Base-by-base conservation (phyloP, 2,329 filamentous ascomycete genomes). In the Paramyrothecium sp. region DNA sequence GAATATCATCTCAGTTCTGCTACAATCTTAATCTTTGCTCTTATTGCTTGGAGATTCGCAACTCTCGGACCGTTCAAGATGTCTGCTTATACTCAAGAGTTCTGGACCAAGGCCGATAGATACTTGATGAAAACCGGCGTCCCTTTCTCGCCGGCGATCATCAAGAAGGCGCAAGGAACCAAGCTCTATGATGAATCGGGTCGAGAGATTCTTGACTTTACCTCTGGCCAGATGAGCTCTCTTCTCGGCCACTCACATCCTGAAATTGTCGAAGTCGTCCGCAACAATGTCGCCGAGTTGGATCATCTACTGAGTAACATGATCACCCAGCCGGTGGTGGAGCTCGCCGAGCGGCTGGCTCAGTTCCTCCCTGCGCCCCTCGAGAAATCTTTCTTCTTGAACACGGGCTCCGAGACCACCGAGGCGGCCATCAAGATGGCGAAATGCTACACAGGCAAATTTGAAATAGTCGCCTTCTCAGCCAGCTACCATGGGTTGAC, bases 361-460 rank as follows among this genome's bases (percentile, higher is more conserved):
- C 63, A 68, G 0, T 59, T 81, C 0, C 74, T 84, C 2, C 82
- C 82, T 0, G 62, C 67, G 0, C 74, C 73, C 0, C 71, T 87
- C 0, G 75, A 80, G 41, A 82, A 82, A 60, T 78, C 82, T 0
- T 80, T 85, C 64, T 85, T 86, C 60, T 71, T 86, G 3, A 82
- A 74, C 60, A 86, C 83, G 0, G 84, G 83, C 2, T 78, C 74
- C 1, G 83, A 86, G 66, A 75, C 72, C 1, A 81, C 74, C 51
- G 86, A 89, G 61, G 84, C 84, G 4, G 85, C 85, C 1, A 86
- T 88, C 59, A 83, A 84, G 56, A 78, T 89, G 63, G 86, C 86
- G 3, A 89, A 89, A 67, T 71, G 77, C 30, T 83, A 81, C 62
- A 89, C 85, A 0, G 84, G 84, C 2, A 86, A 83, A 46, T 88